Conservation (phyloP, 768 basidiomycete species). For the Sporobolomyces pararoseus region DNA sequence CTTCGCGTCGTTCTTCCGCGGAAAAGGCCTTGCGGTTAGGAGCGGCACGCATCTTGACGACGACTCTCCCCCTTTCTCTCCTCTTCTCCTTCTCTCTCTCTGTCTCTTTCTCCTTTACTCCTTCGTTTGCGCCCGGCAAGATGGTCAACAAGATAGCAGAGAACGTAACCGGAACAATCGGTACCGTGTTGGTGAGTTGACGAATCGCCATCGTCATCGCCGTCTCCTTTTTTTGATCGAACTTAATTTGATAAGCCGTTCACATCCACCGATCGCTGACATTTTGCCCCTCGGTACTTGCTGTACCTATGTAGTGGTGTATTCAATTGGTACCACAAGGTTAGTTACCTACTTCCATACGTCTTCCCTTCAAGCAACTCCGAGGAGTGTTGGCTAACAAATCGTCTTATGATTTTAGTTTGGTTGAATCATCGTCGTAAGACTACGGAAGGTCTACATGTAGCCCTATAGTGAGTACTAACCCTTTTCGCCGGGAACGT, state of each 20-base stretch:
- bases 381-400: too few species aligned
- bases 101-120: background rate
- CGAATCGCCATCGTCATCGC: background rate
- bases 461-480: constrained; percentile 14
- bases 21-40: too few species aligned
- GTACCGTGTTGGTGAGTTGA: constrained; percentile 18
- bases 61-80: too few species aligned
- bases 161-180: constrained; percentile 13
- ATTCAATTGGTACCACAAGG: constrained; percentile 35
- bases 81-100: background rate
- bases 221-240: too few species aligned
- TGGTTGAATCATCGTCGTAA: constrained; percentile 26
- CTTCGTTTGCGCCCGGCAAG: too few species aligned
- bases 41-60: too few species aligned
- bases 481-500: background rate
- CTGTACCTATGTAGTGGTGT: too few species aligned
- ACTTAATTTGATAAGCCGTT: too few species aligned
- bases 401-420: too few species aligned
- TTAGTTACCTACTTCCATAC: background rate
- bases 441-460: constrained; percentile 25
- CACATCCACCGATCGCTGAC: too few species aligned
- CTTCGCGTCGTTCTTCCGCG: background rate
- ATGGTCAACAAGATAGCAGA: constrained; percentile 11
- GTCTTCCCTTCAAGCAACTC: too few species aligned
- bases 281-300: too few species aligned